phyloP scores from a whole-genome alignment of 2,329 filamentous ascomycete species.

The Biscogniauxia mediterranea region DNA sequence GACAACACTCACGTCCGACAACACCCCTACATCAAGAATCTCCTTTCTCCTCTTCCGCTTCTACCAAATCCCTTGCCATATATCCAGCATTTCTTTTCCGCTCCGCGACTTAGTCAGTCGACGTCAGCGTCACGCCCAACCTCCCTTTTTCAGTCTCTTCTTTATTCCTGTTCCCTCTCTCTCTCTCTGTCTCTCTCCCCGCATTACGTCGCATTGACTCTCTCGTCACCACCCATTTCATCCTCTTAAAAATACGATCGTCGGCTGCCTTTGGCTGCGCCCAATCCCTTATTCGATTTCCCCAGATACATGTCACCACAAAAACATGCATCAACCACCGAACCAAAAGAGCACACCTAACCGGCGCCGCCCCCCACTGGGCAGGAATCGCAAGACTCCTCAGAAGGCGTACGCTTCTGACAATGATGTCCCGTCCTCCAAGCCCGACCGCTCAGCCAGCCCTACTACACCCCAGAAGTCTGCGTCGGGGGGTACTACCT shows the following conservation, averaged over 20 bases:
- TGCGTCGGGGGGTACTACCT: constrained; percentile 36
- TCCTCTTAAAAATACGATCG: constrained; percentile 1
- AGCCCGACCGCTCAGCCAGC: constrained; percentile 27
- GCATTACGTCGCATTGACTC: constrained; percentile 5
- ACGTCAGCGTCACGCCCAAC: constrained; percentile 6
- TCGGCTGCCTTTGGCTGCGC: background rate
- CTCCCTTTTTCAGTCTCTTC: constrained; percentile 7
- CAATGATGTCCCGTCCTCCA: constrained; percentile 46
- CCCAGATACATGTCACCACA: constrained; percentile 24
- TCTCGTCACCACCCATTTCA: constrained; percentile 8
- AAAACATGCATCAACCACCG: constrained; percentile 36
- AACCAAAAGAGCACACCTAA: constrained; percentile 37
- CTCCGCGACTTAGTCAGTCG: constrained; percentile 15
- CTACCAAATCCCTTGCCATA: background rate
- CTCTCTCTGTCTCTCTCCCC: background rate
- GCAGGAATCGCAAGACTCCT: constrained; percentile 36
- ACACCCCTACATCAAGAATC: constrained; percentile 7
- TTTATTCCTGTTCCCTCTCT: constrained; percentile 8
- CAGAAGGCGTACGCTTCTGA: constrained; percentile 60
- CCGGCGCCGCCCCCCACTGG: constrained; percentile 39
- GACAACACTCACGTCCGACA: constrained; percentile 9
- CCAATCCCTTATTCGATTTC: background rate
- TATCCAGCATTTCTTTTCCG: constrained; percentile 12
- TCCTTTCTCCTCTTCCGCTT: constrained; percentile 5
- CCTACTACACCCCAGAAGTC: constrained; percentile 48